Percentiles rank a stretch among this genome's conserved stretches.
Evolutionary conservation across 805 yeast species (phyloP).

Genomic region (Metschnikowia peoriensis): DNA sequence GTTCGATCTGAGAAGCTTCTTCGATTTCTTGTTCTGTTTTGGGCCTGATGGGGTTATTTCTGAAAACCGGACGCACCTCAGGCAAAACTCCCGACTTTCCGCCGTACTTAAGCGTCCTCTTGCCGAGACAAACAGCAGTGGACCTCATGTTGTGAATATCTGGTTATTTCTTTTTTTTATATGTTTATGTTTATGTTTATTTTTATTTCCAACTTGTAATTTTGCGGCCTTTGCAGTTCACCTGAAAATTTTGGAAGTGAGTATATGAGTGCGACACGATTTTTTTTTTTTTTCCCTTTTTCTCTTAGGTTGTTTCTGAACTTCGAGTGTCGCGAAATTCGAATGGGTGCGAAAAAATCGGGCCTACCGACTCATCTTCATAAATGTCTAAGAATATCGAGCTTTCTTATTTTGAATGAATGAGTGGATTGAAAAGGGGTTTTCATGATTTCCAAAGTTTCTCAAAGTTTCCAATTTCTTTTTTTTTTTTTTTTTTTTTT

Average conservation of each 20-base stretch:
- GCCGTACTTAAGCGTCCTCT: conserved; percentile 49
- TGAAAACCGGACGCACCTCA: conserved; percentile 69
- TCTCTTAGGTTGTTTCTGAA: not conserved
- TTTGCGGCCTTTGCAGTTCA: not conserved
- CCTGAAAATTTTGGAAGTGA: conserved; percentile 4
- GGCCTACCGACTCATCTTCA: too few species aligned
- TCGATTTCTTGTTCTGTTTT: conserved; percentile 41
- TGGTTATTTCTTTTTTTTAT: not conserved
- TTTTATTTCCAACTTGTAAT: not conserved
- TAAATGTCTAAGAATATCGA: too few species aligned
- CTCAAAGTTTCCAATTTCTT: too few species aligned
- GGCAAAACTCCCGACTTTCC: conserved; percentile 85
- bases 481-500: too few species aligned
- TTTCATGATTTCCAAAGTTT: too few species aligned
- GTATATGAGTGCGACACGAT: conserved; percentile 3
- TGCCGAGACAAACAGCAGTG: conserved; percentile 39
- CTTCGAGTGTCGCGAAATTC: not conserved
- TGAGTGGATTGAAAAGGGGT: too few species aligned
- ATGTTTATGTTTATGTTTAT: not conserved
- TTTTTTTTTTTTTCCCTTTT: not conserved
- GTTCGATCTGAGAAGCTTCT: conserved; percentile 45
- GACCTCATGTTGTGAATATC: conserved; percentile 10
- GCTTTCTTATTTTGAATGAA: too few species aligned
- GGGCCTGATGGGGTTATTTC: conserved; percentile 56
- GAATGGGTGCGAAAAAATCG: too few species aligned